Base-by-base conservation (phyloP, 129 eudicot genomes). In the Smallanthus sonchifolius region DNA sequence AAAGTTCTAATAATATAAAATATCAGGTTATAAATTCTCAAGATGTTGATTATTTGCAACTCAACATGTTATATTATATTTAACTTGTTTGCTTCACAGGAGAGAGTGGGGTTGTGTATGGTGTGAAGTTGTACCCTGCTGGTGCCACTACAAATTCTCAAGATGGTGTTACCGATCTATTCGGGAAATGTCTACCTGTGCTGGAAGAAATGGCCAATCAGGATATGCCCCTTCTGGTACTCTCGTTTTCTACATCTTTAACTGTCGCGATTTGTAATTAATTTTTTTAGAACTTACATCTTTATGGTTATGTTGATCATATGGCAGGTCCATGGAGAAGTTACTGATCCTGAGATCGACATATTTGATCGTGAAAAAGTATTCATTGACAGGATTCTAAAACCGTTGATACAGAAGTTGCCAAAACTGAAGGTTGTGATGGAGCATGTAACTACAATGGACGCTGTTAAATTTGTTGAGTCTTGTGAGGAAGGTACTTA, bases 91-190 rank as follows among this genome's bases (percentile, higher is more conserved):
- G 67, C 76, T 8, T 77, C 10, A 40, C 81, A 95, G 99, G 92
- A 76, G 92, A 95, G 83, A 95, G 99, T 73, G 97, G 96, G 44
- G 83, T 87, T 69, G 91, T 95, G 11, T 84, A 70, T 84, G 99
- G 86, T 73, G 99, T 95, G 67, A 95, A 95, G 81, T 45, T 95
- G 72, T 95, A 95, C 78, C 99, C 99, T 48, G 99, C 99, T 80
- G 99, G 99, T 75, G 99, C 99, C 51, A 95, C 99, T 51, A 95
- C 99, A 28, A 95, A 95, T 82, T 95, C 99, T 54, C 99, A 95
- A 80, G 97, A 95, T 80, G 99, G 99, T 70, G 99, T 95, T 13
- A 95, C 99, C 9, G 97, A 95, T 86, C 78, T 95, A 24, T 84
- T 95, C 60, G 99, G 99, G 72, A 95, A 88, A 84, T 95, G 99